These are phyloP conservation scores for Cystofilobasidium bisporidii DNA, from an alignment of 768 basidiomycete genomes.

Conservation along the genomic window DNA sequence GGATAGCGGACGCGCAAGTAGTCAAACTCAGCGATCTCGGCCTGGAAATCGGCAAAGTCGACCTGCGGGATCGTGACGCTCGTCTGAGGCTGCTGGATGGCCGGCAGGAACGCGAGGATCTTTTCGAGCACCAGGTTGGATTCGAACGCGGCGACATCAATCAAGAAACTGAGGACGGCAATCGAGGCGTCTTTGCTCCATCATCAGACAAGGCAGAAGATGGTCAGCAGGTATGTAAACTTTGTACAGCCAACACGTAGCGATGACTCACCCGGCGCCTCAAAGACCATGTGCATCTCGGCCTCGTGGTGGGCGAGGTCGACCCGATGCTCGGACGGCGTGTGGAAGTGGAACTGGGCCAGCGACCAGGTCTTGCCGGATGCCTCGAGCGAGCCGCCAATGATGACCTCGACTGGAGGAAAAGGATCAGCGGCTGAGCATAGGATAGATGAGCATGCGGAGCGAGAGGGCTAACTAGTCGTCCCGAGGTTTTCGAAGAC, in stretches of 20 bases:
- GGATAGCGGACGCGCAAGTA: not conserved
- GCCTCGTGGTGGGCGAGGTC: not conserved
- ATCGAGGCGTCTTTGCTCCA: not conserved
- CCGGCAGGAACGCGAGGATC: not conserved
- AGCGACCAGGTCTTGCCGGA: not conserved
- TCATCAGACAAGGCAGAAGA: no score
- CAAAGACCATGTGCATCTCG: constrained; percentile 1
- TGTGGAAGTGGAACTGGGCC: not conserved
- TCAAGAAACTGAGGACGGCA: not conserved
- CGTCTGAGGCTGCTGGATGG: not conserved
- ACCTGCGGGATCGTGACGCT: not conserved
- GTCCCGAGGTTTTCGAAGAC: not conserved
- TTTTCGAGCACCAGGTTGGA: not conserved
- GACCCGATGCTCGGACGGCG: not conserved
- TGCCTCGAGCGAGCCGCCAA: not conserved
- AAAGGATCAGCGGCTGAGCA: no score
- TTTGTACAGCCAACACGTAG: no score
- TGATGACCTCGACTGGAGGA: not conserved
- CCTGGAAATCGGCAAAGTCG: not conserved
- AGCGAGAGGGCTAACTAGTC: not conserved
- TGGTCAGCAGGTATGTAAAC: no score
- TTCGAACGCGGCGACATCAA: not conserved
- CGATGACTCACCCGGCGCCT: not conserved
- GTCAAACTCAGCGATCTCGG: not conserved
- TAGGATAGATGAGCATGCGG: no score